Base-by-base conservation (phyloP, 257 asterid species). In the Solanum chilense region DNA sequence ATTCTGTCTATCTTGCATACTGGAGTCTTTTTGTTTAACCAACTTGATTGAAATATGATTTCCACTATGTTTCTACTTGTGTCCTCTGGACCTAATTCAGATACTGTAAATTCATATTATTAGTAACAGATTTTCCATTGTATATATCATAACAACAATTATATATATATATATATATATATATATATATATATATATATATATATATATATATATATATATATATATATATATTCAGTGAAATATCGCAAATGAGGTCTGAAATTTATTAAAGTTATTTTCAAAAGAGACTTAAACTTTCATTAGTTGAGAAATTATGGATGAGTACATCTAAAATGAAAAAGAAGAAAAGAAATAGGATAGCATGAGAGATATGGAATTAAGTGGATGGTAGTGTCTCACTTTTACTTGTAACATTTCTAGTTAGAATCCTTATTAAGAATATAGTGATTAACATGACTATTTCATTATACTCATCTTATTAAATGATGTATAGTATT, bases 31-130 rank as follows among this genome's bases (percentile, higher is more conserved):
- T 93, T 95, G 91, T 90, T 95, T 35, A 94, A 94, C 98, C 98
- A 95, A 86, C 98, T 95, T 88, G 98, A 95, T 87, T 95, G 98
- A 88, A 95, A 95, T 91, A 95, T 95, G 86, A 95, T 95, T 92
- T 95, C 98, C 90, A 95, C 98, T 87, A 95, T 94, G 97, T 95
- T 94, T 92, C 93, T 94, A 96, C 98, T 94, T 80, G 98, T 94
- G 89, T 95, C 98, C 80, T 95, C 98, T 2, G 95, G 91, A 69
- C 96, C 98, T 93, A 95, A 64, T 85, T 95, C 98, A 73, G 93
- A 91, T 58, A 95, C 98, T 95, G 92, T 12, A 42, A 29, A 7
- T 27, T 44, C 11, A 80, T 47, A 80, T 47, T 25, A 1, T 62
- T 23, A 62, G 31, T 62, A 62, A 62, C 0, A 60, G n/a, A n/a